phyloP scores from a whole-genome alignment of 805 yeast genomes.

The Metschnikowia lunata region DNA sequence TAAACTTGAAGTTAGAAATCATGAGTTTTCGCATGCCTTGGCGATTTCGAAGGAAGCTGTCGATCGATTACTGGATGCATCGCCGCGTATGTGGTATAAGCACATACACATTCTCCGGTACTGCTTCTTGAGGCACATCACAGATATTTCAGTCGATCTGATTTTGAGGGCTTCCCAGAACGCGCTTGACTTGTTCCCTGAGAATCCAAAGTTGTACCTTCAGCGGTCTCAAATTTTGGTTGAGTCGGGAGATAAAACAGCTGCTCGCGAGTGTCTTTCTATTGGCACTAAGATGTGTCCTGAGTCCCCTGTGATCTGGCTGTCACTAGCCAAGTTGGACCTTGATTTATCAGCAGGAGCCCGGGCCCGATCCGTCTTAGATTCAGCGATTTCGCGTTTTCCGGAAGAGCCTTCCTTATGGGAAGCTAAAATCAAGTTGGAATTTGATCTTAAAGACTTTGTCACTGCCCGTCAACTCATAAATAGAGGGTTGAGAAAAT shows the following conservation, averaged over 20 bases:
- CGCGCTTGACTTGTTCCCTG: conserved; percentile 49
- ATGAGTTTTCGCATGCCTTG: conserved; percentile 30
- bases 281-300: conserved; percentile 50
- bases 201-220: conserved; percentile 49
- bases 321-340: conserved; percentile 45
- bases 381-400: conserved; percentile 54
- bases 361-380: conserved; percentile 69
- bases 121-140: conserved; percentile 16
- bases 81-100: conserved; percentile 59
- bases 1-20: conserved; percentile 51
- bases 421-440: conserved; percentile 56
- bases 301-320: conserved; percentile 48
- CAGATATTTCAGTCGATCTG: conserved; percentile 6
- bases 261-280: conserved; percentile 46
- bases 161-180: conserved; percentile 32
- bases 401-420: conserved; percentile 52
- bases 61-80: conserved; percentile 5
- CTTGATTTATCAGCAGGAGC: conserved; percentile 36
- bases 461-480: conserved; percentile 52
- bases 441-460: conserved; percentile 44
- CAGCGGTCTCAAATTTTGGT: conserved; percentile 58
- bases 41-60: conserved; percentile 24
- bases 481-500: conserved; percentile 52
- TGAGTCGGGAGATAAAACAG: conserved; percentile 17
- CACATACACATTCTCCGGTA: conserved; percentile 50